These are phyloP conservation scores for Ganoderma resinaceum DNA, from an alignment of 1,284 basidiomycete species.

Conservation along the genomic window DNA sequence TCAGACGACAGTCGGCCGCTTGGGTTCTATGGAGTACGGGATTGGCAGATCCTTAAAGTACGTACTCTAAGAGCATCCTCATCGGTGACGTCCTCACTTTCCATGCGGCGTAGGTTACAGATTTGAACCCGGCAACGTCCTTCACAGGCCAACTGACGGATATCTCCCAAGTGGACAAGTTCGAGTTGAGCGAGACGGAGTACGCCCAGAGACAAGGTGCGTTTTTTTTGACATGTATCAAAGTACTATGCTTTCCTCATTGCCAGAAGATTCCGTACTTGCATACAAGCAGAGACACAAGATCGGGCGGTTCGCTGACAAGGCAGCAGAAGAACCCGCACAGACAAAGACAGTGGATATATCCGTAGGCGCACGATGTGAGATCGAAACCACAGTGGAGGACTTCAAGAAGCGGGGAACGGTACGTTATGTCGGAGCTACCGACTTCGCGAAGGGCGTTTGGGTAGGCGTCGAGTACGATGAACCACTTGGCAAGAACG, in stretches of 20 bases:
- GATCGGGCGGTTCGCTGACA: constrained; percentile 86
- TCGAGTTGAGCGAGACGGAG: constrained; percentile 85
- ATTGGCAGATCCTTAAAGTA: constrained; percentile 81
- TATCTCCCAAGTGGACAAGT: constrained; percentile 89
- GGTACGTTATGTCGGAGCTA: constrained; percentile 85
- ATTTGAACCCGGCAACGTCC: constrained; percentile 76
- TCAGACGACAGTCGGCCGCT: constrained; percentile 73
- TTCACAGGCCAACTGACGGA: constrained; percentile 87
- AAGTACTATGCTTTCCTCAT: background rate
- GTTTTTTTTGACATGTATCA: constrained; percentile 16
- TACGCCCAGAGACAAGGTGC: constrained; percentile 84
- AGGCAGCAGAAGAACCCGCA: constrained; percentile 44
- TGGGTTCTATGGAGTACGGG: constrained; percentile 74
- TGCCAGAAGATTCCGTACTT: constrained; percentile 79
- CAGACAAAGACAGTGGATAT: constrained; percentile 50
- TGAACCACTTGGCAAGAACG: constrained; percentile 95
- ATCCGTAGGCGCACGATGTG: constrained; percentile 78
- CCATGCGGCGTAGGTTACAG: constrained; percentile 63
- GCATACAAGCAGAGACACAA: constrained; percentile 91
- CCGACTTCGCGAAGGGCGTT: constrained; percentile 77
- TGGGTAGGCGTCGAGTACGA: constrained; percentile 98
- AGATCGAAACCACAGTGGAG: constrained; percentile 75
- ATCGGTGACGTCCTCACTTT: background rate
- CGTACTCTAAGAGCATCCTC: constrained; percentile 20
- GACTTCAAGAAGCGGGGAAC: constrained; percentile 82